A percentile compares a stretch with the other conserved stretches of the same genome.
Evolutionary conservation across 2,329 filamentous ascomycete species (phyloP).

Genomic region (Fusarium abutilonis): DNA sequence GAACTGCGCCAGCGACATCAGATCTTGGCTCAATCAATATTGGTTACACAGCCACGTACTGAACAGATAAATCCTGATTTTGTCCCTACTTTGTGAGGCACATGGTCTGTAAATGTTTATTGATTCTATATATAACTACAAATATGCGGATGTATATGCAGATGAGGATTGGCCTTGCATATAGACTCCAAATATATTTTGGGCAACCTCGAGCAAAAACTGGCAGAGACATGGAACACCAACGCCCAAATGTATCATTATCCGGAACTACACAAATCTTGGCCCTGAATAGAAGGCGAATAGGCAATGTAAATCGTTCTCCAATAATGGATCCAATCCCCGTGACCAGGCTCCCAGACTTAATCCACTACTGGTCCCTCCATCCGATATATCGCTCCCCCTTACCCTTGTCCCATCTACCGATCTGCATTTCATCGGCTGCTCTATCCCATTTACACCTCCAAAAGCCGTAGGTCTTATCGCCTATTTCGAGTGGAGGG

Average conservation of each 20-base stretch:
- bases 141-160: not conserved
- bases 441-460: conserved; percentile 18
- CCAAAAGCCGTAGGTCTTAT: not conserved
- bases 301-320: not conserved
- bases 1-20: too few relatives aligned
- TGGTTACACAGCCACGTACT: conserved; percentile 29
- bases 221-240: not conserved
- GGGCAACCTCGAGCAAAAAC: not conserved
- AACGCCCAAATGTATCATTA: not conserved
- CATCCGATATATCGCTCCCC: conserved; percentile 10
- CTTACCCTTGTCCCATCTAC: conserved; percentile 2
- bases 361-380: not conserved
- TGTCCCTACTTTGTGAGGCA: conserved; percentile 20
- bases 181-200: not conserved
- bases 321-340: conserved; percentile 21
- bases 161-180: not conserved
- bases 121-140: conserved; percentile 5
- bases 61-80: conserved; percentile 18
- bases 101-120: conserved; percentile 17
- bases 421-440: conserved; percentile 11
- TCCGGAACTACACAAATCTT: not conserved
- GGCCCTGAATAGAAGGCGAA: not conserved
- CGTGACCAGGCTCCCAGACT: not conserved
- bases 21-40: not conserved
- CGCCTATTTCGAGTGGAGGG: conserved; percentile 1